A percentile compares a stretch with the other conserved stretches of the same genome.
Evolutionary conservation across 345 rosid genomes (phyloP).

Genomic region (Linum lewisii): DNA sequence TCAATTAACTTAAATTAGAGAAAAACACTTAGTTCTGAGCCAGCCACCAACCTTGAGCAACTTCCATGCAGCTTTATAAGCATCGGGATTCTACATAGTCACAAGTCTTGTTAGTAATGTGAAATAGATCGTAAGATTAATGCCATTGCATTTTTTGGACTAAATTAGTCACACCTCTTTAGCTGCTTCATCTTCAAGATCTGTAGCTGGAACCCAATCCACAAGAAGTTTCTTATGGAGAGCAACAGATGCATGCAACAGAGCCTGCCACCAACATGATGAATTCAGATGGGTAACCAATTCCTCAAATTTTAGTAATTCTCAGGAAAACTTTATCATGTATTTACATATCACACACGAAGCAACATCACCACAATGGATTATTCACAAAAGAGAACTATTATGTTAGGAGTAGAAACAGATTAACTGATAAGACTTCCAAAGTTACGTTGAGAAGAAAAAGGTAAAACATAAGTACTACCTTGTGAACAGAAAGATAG

Average conservation of each 20-base stretch:
- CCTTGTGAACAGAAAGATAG: slow-evolving; percentile 84
- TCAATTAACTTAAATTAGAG: not conserved
- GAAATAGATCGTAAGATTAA: not conserved
- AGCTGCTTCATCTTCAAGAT: slow-evolving; percentile 8
- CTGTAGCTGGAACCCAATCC: slow-evolving; percentile 10
- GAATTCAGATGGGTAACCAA: too few relatives aligned
- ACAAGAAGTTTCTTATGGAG: slow-evolving; percentile 1
- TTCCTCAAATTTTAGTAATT: too few relatives aligned
- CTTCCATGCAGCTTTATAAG: slow-evolving; percentile 9
- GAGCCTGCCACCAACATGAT: slow-evolving; percentile 6
- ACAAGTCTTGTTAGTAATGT: not conserved
- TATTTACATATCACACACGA: too few relatives aligned
- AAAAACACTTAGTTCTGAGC: not conserved
- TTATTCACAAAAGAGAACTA: too few relatives aligned
- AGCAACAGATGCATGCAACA: slow-evolving; percentile 11
- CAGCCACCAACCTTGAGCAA: slow-evolving; percentile 6
- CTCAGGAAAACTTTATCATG: too few relatives aligned
- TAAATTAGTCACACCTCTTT: not conserved
- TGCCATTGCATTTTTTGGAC: not conserved
- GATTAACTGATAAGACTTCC: too few relatives aligned
- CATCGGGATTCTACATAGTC: slow-evolving; percentile 3
- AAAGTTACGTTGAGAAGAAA: not conserved
- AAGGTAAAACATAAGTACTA: slow-evolving; percentile 8
- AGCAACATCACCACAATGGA: not conserved
- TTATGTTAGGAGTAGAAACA: too few relatives aligned